These are phyloP conservation scores for peach (Prunus persica) DNA, from an alignment of 306 rosid genomes.

Conservation along the genomic window DNA sequence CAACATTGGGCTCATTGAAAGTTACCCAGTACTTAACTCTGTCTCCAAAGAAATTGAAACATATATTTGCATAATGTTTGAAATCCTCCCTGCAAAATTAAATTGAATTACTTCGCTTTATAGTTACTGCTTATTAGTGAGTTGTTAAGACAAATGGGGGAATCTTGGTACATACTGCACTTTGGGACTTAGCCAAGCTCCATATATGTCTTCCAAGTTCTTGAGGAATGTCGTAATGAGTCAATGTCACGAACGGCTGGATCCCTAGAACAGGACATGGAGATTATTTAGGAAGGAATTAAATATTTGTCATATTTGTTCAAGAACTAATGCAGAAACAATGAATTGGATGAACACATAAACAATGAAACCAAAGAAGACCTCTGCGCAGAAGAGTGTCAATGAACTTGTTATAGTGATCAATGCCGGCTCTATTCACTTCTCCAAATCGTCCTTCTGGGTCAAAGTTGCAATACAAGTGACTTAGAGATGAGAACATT, in stretches of 20 bases:
- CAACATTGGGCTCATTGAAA: slow-evolving; percentile 60
- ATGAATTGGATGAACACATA: neutral
- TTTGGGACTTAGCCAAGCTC: slow-evolving; percentile 58
- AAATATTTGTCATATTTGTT: neutral
- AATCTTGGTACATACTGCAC: slow-evolving; percentile 43
- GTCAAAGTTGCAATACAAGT: neutral
- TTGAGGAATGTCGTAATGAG: slow-evolving; percentile 68
- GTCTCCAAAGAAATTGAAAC: slow-evolving; percentile 66
- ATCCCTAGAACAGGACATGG: slow-evolving; percentile 41
- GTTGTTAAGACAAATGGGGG: neutral
- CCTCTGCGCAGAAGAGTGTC: slow-evolving; percentile 45
- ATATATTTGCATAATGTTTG: slow-evolving; percentile 52
- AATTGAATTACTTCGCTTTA: neutral
- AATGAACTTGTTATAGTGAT: slow-evolving; percentile 44
- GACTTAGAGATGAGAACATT: neutral
- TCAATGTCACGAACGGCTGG: slow-evolving; percentile 55
- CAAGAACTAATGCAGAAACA: neutral
- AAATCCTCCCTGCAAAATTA: slow-evolving; percentile 58
- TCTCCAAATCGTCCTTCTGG: slow-evolving; percentile 65
- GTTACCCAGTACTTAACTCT: slow-evolving; percentile 69
- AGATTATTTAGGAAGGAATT: neutral
- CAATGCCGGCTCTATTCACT: slow-evolving; percentile 52
- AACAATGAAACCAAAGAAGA: slow-evolving; percentile 3
- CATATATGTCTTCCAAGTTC: slow-evolving; percentile 72
- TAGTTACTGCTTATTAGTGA: neutral